A percentile compares a stretch with the other conserved stretches of the same genome.
These are phyloP conservation scores for Durotheca rogersii DNA, from an alignment of 495 filamentous ascomycete genomes.

Conservation along the genomic window DNA sequence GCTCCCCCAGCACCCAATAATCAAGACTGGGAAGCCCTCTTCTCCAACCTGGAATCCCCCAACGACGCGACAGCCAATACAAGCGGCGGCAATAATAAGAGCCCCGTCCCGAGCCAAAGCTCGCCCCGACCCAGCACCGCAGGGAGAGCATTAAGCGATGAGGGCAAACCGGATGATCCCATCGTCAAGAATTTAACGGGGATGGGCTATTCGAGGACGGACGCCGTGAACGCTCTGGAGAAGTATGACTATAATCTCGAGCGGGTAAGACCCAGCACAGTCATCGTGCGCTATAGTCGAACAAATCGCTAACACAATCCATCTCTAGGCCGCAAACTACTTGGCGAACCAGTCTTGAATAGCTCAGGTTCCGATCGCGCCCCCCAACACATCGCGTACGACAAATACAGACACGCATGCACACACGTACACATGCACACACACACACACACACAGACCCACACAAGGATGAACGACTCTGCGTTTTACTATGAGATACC, in stretches of 20 bases:
- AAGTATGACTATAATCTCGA: slow-evolving; percentile 95
- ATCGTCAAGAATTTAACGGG: slow-evolving; percentile 85
- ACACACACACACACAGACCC: no score
- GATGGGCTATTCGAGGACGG: slow-evolving; percentile 83
- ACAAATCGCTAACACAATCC: slow-evolving; percentile 40
- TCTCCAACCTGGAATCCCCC: slow-evolving; percentile 70
- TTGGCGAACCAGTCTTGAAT: slow-evolving; percentile 48
- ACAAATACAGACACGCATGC: no score
- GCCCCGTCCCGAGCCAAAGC: slow-evolving; percentile 40
- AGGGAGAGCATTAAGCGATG: slow-evolving; percentile 65
- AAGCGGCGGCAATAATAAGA: slow-evolving; percentile 30
- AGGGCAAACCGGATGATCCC: slow-evolving; percentile 82
- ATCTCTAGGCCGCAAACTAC: slow-evolving; percentile 48
- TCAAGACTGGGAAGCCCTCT: slow-evolving; percentile 96
- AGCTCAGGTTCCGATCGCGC: slow-evolving; percentile 7
- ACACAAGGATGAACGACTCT: slow-evolving; percentile 20
- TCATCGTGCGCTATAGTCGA: no score
- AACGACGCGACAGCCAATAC: slow-evolving; percentile 42
- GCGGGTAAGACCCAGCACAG: slow-evolving; percentile 81
- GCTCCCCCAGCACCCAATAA: slow-evolving; percentile 40
- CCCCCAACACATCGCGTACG: slow-evolving; percentile 6
- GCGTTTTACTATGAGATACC: slow-evolving; percentile 27
- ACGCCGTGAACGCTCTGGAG: slow-evolving; percentile 82
- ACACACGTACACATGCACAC: no score
- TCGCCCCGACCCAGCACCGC: slow-evolving; percentile 44